A percentile compares a stretch with the other conserved stretches of the same genome.
Conservation (phyloP, 176 grass and related monocot genomes). For the Zea luxurians region DNA sequence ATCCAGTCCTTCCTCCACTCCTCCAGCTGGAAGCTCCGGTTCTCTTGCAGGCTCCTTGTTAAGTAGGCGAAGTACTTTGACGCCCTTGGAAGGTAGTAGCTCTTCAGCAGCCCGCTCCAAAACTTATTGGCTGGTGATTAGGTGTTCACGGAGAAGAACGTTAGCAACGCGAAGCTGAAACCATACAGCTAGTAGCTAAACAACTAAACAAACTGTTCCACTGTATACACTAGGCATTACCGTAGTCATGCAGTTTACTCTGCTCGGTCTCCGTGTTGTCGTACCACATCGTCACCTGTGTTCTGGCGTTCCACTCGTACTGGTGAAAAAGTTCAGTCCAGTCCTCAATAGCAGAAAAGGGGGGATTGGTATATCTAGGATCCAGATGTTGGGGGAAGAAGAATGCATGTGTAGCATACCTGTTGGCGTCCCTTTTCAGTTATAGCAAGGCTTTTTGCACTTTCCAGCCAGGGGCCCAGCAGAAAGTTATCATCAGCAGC, state of each 20-base stretch:
- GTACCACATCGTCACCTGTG: constrained; percentile 99
- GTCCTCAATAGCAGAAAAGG: not conserved
- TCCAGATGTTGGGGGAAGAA: not conserved
- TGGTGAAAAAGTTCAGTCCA: constrained; percentile 36
- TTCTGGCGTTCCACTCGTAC: constrained; percentile 97
- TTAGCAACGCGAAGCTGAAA: constrained; percentile 7
- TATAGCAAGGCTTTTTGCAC: constrained; percentile 70
- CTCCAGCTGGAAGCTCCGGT: constrained; percentile 63
- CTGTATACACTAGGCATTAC: constrained; percentile 43
- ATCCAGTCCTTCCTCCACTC: constrained; percentile 88
- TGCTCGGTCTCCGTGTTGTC: constrained; percentile 80
- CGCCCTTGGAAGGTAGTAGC: constrained; percentile 87
- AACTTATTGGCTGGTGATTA: constrained; percentile 75
- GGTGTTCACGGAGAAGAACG: not conserved
- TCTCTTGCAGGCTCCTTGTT: constrained; percentile 61
- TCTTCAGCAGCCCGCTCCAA: constrained; percentile 87
- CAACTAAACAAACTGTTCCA: constrained; percentile 14
- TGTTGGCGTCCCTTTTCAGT: constrained; percentile 59
- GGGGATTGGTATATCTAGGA: not conserved
- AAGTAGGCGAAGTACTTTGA: constrained; percentile 79
- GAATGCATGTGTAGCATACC: constrained; percentile 42
- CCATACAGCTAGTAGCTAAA: not conserved
- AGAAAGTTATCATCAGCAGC: constrained; percentile 89
- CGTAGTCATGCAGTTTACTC: constrained; percentile 92
- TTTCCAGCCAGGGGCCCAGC: constrained; percentile 88